These are phyloP conservation scores for Medicago lupulina DNA, from an alignment of 306 rosid species.

Conservation along the genomic window DNA sequence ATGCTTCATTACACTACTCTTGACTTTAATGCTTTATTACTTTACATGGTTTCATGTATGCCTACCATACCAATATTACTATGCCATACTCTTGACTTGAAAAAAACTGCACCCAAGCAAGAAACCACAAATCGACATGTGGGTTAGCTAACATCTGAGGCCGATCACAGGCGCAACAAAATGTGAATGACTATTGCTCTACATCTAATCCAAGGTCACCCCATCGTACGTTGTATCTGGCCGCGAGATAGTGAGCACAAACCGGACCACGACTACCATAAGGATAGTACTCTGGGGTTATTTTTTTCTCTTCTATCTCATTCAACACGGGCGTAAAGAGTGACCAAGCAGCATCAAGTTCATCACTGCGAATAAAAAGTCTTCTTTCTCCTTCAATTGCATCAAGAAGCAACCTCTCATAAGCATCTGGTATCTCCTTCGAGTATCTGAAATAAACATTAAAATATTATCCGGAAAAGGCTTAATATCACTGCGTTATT, in stretches of 20 bases:
- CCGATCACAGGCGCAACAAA: constrained; percentile 27
- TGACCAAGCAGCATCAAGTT: constrained; percentile 86
- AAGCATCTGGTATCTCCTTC: constrained; percentile 94
- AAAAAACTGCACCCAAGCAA: constrained; percentile 4
- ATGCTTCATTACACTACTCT: constrained; percentile 36
- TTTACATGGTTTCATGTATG: constrained; percentile 44
- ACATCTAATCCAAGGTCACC: constrained; percentile 69
- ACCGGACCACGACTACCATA: constrained; percentile 91
- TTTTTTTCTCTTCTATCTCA: constrained; percentile 77
- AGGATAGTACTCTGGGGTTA: constrained; percentile 86
- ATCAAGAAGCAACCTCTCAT: constrained; percentile 88
- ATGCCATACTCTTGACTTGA: too few species aligned
- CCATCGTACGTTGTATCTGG: constrained; percentile 81
- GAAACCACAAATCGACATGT: constrained; percentile 23
- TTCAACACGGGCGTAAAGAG: constrained; percentile 80
- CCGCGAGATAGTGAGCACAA: constrained; percentile 92
- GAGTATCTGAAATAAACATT: constrained; percentile 62
- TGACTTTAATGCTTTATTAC: constrained; percentile 35
- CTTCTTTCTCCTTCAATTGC: constrained; percentile 94
- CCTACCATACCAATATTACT: constrained; percentile 36
- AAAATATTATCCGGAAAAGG: constrained; percentile 10
- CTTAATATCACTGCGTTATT: background rate
- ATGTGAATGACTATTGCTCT: constrained; percentile 44
- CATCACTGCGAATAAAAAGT: constrained; percentile 89
- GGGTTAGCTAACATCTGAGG: constrained; percentile 28